A percentile compares a stretch with the other conserved stretches of the same genome.
Conservation (phyloP, 1,139 yeast genomes). For the Yamadazyma kanchanaburiensis region DNA sequence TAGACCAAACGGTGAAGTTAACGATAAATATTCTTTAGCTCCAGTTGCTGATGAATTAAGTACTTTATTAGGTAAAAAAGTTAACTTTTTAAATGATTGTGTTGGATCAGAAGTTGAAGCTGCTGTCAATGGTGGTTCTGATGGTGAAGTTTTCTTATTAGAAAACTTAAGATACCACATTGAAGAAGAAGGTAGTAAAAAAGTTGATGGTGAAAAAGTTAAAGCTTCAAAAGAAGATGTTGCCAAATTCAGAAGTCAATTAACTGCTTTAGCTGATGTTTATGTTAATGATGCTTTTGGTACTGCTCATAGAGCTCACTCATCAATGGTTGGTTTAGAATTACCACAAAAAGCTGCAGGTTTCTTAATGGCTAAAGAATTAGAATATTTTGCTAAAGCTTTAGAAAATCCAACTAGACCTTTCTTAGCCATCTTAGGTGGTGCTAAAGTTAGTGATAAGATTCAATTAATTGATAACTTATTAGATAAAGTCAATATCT, state of each 20-base stretch:
- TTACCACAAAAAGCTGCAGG: slow-evolving; percentile 95
- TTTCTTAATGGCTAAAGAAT: slow-evolving; percentile 95
- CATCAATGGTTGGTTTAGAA: slow-evolving; percentile 95
- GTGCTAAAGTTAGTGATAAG: slow-evolving; percentile 98
- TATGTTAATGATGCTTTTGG: slow-evolving; percentile 98
- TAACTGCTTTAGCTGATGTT: slow-evolving; percentile 89
- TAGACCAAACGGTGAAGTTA: slow-evolving; percentile 91
- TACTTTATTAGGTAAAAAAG: slow-evolving; percentile 63
- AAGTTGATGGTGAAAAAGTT: slow-evolving; percentile 83
- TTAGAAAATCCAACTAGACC: slow-evolving; percentile 96
- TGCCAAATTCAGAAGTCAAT: slow-evolving; percentile 77
- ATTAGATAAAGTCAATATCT: slow-evolving; percentile 86
- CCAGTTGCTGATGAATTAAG: slow-evolving; percentile 89
- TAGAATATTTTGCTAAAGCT: slow-evolving; percentile 94
- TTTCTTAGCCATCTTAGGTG: slow-evolving; percentile 95
- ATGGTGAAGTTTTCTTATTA: slow-evolving; percentile 75
- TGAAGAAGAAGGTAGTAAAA: slow-evolving; percentile 83
- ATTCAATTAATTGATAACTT: slow-evolving; percentile 96
- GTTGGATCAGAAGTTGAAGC: slow-evolving; percentile 85
- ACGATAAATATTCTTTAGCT: slow-evolving; percentile 79
- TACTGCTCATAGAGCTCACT: slow-evolving; percentile 98
- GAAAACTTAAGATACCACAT: slow-evolving; percentile 97
- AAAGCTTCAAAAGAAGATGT: slow-evolving; percentile 86
- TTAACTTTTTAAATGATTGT: slow-evolving; percentile 78
- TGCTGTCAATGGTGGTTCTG: slow-evolving; percentile 64